Evolutionary conservation across 23 red algal species (phyloP), one percentile per base, ranked within the genome.

Genomic region (Agarophyton chilense): DNA sequence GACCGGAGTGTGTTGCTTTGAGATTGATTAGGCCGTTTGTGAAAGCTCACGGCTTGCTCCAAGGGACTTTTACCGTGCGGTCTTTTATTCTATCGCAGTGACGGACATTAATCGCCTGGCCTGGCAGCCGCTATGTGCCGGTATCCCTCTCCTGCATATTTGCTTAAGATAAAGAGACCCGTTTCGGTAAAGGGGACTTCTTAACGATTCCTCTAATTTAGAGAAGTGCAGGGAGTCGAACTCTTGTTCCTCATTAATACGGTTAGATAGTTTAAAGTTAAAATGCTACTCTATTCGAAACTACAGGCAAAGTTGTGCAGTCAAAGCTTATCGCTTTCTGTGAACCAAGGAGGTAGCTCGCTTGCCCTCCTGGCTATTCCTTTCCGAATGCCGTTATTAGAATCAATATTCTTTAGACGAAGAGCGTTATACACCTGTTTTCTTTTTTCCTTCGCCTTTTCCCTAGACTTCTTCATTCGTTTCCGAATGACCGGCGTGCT

Each of bases 341-440:
- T 87, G 46, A 87, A 87, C 83, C 83, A 87, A 18, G 83, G 83
- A 35, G 83, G 83, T 22, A 87, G 36, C 53, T 87, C 83, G 53
- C 83, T 87, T 9, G 83, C 83, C 50, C 83, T 73, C 26, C 83
- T 31, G 19, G 83, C 41, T 41, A 87, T 58, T 32, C 83, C 83
- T 49, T 87, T 87, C 35, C 58, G 68, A 58, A 87, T 75, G 36
- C 38, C 52, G 19, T 87, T 75, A 16, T 43, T 45, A 10, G 83
- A 25, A 40, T 87, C 83, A 41, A 50, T 74, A 24, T 60, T 65
- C 43, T 45, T 21, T 40, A 63, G 42, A 35, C 62, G 45, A 28
- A 87, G 38, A 28, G 65, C 83, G 17, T 63, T 34, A 33, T 87
- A 87, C 1, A 87, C 46, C 25, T 58, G 55, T 10, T 87, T 43